Evolutionary conservation across 2,329 filamentous ascomycete species (phyloP), one percentile per base, ranked within the genome.

Genomic region (Diplodia intermedia): DNA sequence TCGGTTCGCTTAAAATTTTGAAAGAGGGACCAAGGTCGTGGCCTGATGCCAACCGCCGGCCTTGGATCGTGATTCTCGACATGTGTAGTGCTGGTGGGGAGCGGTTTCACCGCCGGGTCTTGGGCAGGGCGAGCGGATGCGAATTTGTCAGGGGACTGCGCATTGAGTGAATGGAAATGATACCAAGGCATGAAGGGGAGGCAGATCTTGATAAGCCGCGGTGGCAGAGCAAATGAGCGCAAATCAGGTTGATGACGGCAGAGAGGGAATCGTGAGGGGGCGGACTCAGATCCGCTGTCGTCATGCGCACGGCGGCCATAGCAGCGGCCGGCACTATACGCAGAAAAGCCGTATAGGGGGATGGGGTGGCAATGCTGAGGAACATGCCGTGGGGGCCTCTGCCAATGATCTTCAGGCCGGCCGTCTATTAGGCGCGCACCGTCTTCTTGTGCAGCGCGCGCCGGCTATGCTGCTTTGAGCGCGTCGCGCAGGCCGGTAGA

Each of bases 391-490:
- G 60, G 43, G 60, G 43, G 43, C 29, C 36, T 38, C 23, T 49
- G 29, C 29, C 29, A 63, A 63, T 63, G 60, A 63, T 63, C 60
- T 63, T 31, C 60, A 63, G 60, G 43, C 31, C 47, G 60, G 60
- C 52, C 43, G 49, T 62, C 26, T 62, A 62, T 62, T 62, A 62
- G 57, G 57, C 57, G 56, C 56, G 57, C 57, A 62, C 57, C 57
- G 57, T 50, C 57, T 18, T 50, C 43, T 36, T 62, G 12, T 38
- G 18, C 23, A 36, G 26, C 20, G 23, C 56, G 33, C 38, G 38
- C 38, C 4, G 40, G 23, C 31, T 18, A 23, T 36, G 29, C 60
- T 47, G 60, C 29, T n/a, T 63, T n/a, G 43, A 63, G 60, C 43
- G 18, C 29, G 26, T 8, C 43, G 11, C 60, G 31, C 43, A 63